Evolutionary conservation across 768 basidiomycete genomes (phyloP), one percentile per base, ranked within the genome.

Genomic region (Chalciporus pseudorubinellus): DNA sequence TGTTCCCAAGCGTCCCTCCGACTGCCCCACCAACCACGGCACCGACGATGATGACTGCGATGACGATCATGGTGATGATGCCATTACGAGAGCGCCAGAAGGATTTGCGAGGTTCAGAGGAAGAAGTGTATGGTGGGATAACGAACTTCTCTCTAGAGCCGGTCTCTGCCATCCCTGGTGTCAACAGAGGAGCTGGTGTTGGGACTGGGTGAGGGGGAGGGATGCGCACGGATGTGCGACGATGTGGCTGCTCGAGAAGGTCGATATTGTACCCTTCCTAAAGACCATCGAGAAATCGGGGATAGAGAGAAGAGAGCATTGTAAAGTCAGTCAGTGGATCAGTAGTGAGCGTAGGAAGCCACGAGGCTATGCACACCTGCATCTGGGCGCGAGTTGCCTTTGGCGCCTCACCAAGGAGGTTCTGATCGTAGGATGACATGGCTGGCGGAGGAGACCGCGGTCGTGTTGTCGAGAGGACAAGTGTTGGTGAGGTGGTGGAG

Each of bases 11-110:
- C 3, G 75, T 76, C 11, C 76, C 83, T 19, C 81, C 84, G 1
- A 83, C 83, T 0, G 74, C 82, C 19, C 82, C 84, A 1, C 82
- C 84, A 8, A 85, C 74, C 2, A 78, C 69, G 1, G 75, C 83
- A 1, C 68, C 82, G 39, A 84, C 47, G 45, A 81, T 53, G 24
- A 81, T 58, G 38, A 83, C 24, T 3, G 58, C 63, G 14, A 68
- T 57, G 46, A 80, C 38, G 48, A 65, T 52, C 16, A 79, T 60
- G 48, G 66, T 58, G 34, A 79, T 62, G 7, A 74, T 67, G 8
- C 79, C 79, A 16, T 71, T 76, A 26, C 59, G 74, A 20, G 68
- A 78, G 45, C 76, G 73, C 72, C 77, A 84, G 65, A 81, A 84
- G 5, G 80, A 73, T 16, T 24, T 42, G 8, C 57, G 16, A 13